These are phyloP conservation scores for Voacanga thouarsii DNA, from an alignment of 257 asterid species.

Conservation along the genomic window DNA sequence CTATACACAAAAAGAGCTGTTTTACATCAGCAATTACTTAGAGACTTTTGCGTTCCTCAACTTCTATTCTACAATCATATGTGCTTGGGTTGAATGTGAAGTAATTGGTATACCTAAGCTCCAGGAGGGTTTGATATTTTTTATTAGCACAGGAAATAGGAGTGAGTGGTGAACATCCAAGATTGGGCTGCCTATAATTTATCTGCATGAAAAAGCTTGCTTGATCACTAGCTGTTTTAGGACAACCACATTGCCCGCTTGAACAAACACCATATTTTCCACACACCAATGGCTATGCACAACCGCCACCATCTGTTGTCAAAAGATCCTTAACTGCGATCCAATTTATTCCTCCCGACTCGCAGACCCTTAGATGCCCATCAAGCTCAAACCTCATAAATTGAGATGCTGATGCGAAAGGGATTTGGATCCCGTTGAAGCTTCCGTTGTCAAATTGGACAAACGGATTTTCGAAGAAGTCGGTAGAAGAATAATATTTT, in stretches of 20 bases:
- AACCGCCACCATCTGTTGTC: not conserved
- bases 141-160: conserved; percentile 19
- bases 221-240: conserved; percentile 8
- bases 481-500: not conserved
- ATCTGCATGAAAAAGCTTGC: conserved; percentile 13
- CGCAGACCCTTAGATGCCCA: conserved; percentile 26
- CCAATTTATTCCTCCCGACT: not conserved
- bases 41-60: conserved; percentile 23
- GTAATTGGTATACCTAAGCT: conserved; percentile 6
- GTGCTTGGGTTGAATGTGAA: conserved; percentile 1
- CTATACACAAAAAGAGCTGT: conserved; percentile 16
- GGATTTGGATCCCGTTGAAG: not conserved
- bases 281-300: conserved; percentile 17
- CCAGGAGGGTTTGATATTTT: conserved; percentile 12
- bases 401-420: conserved; percentile 8
- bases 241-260: conserved; percentile 15
- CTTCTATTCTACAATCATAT: not conserved
- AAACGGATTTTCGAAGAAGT: not conserved
- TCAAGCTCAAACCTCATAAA: conserved; percentile 21
- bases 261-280: conserved; percentile 22
- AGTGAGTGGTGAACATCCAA: conserved; percentile 12
- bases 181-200: conserved; percentile 1
- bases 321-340: not conserved
- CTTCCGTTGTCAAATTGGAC: conserved; percentile 10
- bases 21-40: conserved; percentile 26